These are phyloP conservation scores for Aeschynomene evenia DNA, from an alignment of 306 rosid genomes.

Conservation along the genomic window DNA sequence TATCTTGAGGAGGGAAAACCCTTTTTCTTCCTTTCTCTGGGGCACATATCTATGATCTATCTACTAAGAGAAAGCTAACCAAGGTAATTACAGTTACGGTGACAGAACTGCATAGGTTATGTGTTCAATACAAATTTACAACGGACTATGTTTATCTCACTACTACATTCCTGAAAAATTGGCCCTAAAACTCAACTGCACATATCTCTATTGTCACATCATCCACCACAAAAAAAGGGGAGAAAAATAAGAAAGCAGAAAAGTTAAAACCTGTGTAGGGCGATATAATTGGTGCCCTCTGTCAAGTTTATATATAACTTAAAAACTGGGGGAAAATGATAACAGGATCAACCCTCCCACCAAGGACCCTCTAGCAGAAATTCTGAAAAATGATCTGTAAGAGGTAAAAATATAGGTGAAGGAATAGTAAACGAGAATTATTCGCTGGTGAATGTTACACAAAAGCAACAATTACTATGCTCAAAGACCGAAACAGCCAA, in stretches of 20 bases:
- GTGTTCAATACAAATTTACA: constrained; percentile 44
- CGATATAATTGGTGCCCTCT: constrained; percentile 47
- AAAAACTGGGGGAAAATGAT: neutral
- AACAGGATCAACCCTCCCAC: constrained; percentile 21
- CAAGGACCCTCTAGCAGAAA: constrained; percentile 30
- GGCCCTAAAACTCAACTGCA: constrained; percentile 42
- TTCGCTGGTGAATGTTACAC: constrained; percentile 66
- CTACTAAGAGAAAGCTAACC: neutral
- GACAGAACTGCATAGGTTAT: constrained; percentile 7
- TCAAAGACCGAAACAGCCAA: constrained; percentile 42
- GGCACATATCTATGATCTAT: neutral
- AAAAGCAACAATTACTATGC: constrained; percentile 54
- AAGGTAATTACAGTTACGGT: neutral
- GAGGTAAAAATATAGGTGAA: constrained; percentile 28
- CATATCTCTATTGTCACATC: constrained; percentile 42
- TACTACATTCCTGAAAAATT: constrained; percentile 36
- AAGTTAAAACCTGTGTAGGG: constrained; percentile 41
- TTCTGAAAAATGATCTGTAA: constrained; percentile 26
- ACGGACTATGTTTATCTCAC: constrained; percentile 23
- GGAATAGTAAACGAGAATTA: constrained; percentile 43
- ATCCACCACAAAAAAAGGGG: constrained; percentile 38
- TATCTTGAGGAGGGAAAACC: neutral
- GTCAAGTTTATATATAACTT: constrained; percentile 31
- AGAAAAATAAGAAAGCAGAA: neutral
- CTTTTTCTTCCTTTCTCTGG: neutral